Percentiles rank a stretch among this genome's conserved stretches.
These are phyloP conservation scores for Neoscytalidium dimidiatum DNA, from an alignment of 2,329 filamentous ascomycete species.

Conservation along the genomic window DNA sequence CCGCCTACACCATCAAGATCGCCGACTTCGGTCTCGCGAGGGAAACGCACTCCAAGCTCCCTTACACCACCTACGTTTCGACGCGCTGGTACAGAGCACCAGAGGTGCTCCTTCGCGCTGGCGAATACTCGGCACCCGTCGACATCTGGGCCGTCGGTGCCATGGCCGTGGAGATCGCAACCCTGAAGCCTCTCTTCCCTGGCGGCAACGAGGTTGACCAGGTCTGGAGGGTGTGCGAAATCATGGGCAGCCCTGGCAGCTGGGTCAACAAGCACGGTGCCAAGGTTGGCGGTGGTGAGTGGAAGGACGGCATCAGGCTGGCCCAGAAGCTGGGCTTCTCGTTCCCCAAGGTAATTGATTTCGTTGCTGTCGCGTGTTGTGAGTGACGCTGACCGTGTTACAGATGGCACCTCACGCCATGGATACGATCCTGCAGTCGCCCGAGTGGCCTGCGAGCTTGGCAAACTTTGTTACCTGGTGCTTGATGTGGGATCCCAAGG, in stretches of 20 bases:
- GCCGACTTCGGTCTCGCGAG: conserved; percentile 97
- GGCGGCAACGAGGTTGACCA: conserved; percentile 98
- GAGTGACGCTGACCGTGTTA: conserved; percentile 21
- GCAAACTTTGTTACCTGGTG: conserved; percentile 97
- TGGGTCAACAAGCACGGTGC: conserved; percentile 93
- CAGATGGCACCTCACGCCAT: conserved; percentile 96
- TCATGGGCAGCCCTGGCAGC: conserved; percentile 97
- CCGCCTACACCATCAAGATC: conserved; percentile 94
- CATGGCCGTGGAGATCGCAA: conserved; percentile 98
- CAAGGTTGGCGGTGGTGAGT: conserved; percentile 91
- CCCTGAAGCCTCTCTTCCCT: conserved; percentile 93
- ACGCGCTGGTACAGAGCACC: conserved; percentile 95
- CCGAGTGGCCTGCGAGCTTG: conserved; percentile 87
- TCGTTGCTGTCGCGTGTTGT: not conserved
- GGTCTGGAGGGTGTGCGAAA: conserved; percentile 97
- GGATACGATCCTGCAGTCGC: conserved; percentile 86
- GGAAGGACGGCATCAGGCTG: conserved; percentile 90
- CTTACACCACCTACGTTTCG: conserved; percentile 98
- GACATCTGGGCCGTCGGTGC: conserved; percentile 98
- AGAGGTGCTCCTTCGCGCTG: conserved; percentile 88
- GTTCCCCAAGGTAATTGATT: conserved; percentile 71
- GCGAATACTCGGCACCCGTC: conserved; percentile 95
- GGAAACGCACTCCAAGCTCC: conserved; percentile 93
- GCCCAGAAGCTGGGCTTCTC: conserved; percentile 97
- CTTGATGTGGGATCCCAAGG: conserved; percentile 97